Evolutionary conservation across 1,139 yeast species (phyloP).

Genomic region (Protomyces inundatus): DNA sequence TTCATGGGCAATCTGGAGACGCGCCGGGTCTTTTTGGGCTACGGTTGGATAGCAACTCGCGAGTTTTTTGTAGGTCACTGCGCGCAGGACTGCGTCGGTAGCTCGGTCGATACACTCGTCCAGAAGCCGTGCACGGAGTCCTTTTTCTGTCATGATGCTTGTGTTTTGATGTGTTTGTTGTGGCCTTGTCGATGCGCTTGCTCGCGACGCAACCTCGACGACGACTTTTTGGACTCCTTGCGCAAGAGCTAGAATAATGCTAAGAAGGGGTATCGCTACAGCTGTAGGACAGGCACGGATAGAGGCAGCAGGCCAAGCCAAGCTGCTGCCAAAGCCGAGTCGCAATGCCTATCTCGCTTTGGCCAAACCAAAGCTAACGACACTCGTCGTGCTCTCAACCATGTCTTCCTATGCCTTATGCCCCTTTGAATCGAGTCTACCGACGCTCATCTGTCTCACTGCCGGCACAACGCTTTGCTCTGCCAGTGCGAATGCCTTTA

Average conservation of each 20-base stretch:
- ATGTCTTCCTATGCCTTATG: conserved; percentile 91
- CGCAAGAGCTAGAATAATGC: neutral
- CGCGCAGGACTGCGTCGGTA: conserved; percentile 4
- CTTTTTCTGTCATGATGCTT: neutral
- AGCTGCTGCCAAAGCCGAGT: conserved; percentile 11
- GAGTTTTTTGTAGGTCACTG: conserved; percentile 8
- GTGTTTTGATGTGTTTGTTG: too few relatives aligned
- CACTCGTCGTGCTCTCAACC: conserved; percentile 81
- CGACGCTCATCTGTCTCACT: conserved; percentile 65
- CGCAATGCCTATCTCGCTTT: conserved; percentile 55
- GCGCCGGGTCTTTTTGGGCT: conserved; percentile 11
- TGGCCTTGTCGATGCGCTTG: too few relatives aligned
- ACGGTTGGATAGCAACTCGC: conserved; percentile 22
- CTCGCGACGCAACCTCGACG: too few relatives aligned
- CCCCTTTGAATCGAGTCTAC: conserved; percentile 62
- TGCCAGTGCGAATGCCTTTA: conserved; percentile 92
- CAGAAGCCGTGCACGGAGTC: conserved; percentile 10
- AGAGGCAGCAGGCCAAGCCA: neutral
- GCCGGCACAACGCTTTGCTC: conserved; percentile 83
- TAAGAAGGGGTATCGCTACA: neutral
- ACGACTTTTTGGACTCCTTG: too few relatives aligned
- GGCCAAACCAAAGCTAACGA: conserved; percentile 82
- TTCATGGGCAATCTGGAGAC: conserved; percentile 13
- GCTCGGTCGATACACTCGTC: conserved; percentile 13
- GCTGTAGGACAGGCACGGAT: neutral